Evolutionary conservation across 78 protist species (phyloP).

Genomic region (Chrysochromulina tobinii): DNA sequence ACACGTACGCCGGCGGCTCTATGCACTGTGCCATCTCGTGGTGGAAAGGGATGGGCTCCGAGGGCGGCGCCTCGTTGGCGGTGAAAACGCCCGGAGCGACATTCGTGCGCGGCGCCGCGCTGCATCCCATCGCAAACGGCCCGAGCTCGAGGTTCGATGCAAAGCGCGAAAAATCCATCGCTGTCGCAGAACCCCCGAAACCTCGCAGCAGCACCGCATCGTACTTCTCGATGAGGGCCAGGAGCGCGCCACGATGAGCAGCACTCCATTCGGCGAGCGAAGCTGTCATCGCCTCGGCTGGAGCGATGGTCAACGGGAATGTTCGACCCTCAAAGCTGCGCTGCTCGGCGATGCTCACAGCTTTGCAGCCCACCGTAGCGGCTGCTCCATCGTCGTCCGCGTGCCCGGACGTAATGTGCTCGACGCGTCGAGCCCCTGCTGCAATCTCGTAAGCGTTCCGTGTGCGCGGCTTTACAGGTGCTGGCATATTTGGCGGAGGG

Average conservation of each 20-base stretch:
- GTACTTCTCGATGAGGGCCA: neutral
- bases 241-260: neutral
- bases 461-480: too few relatives aligned
- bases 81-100: neutral
- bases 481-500: too few relatives aligned
- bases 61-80: conserved; percentile 18
- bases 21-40: conserved; percentile 25
- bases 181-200: neutral
- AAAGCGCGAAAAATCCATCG: neutral
- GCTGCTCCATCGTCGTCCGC: too few relatives aligned
- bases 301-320: too few relatives aligned
- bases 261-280: neutral
- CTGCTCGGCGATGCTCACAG: too few relatives aligned
- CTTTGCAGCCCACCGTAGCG: too few relatives aligned
- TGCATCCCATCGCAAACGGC: neutral
- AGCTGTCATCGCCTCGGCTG: too few relatives aligned
- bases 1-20: neutral
- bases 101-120: neutral
- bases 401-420: too few relatives aligned
- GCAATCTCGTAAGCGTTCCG: too few relatives aligned
- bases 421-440: too few relatives aligned
- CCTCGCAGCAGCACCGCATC: neutral
- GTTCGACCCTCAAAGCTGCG: too few relatives aligned
- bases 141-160: neutral
- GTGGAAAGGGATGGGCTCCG: neutral